A percentile compares a stretch with the other conserved stretches of the same genome.
Evolutionary conservation across 1,139 yeast species (phyloP).

Genomic region (Barnettozyma hawaiiensis): DNA sequence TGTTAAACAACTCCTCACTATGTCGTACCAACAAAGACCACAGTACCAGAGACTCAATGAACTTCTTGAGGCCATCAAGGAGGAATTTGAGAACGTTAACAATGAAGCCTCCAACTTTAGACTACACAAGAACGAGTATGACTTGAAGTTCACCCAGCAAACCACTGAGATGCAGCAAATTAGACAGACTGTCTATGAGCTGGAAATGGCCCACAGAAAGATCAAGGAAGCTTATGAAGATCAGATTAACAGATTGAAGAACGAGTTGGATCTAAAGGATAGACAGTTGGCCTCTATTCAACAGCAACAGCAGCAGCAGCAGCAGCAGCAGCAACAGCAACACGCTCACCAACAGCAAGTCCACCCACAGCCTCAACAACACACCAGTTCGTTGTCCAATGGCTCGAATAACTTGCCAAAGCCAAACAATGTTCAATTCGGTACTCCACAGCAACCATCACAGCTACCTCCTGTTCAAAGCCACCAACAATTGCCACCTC

Average conservation of each 20-base stretch:
- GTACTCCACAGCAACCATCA: slow-evolving; percentile 27
- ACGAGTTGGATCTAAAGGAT: slow-evolving; percentile 77
- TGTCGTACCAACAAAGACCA: slow-evolving; percentile 25
- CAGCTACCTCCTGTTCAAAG: slow-evolving; percentile 26
- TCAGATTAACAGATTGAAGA: slow-evolving; percentile 79
- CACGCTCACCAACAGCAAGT: slow-evolving; percentile 27
- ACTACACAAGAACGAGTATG: slow-evolving; percentile 91
- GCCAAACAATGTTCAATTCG: slow-evolving; percentile 17
- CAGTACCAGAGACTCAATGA: slow-evolving; percentile 40
- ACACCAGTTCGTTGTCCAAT: slow-evolving; percentile 10
- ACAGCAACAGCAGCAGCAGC: slow-evolving; percentile 32
- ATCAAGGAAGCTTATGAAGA: slow-evolving; percentile 96
- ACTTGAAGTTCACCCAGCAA: slow-evolving; percentile 85
- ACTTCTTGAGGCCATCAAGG: slow-evolving; percentile 85
- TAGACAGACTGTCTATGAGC: slow-evolving; percentile 87
- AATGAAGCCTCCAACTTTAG: slow-evolving; percentile 84
- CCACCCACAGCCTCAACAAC: slow-evolving; percentile 1
- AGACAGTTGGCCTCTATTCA: slow-evolving; percentile 42
- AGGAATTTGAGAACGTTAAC: slow-evolving; percentile 82
- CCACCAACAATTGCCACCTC: slow-evolving; percentile 24
- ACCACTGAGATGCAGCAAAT: slow-evolving; percentile 93
- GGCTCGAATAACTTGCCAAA: slow-evolving; percentile 22
- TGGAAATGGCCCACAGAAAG: slow-evolving; percentile 90
- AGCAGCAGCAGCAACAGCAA: slow-evolving; percentile 27
- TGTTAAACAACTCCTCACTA: slow-evolving; percentile 3